Conservation (phyloP, 345 rosid genomes). For the Syzygium jambos region DNA sequence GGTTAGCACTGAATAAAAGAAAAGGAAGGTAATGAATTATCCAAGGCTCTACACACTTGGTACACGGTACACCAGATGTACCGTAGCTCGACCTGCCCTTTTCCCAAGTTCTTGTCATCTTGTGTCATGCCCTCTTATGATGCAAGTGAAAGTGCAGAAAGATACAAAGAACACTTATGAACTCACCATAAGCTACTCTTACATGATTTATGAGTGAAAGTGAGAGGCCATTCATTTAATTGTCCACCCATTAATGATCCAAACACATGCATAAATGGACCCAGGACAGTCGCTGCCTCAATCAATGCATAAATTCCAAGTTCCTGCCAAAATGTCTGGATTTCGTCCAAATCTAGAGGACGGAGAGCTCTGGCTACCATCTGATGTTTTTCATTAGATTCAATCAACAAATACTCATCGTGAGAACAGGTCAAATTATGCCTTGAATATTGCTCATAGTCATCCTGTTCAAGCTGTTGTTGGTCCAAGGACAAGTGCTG, state of each 20-base stretch:
- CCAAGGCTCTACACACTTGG: neutral
- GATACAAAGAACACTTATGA: neutral
- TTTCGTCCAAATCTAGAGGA: constrained; percentile 19
- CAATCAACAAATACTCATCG: neutral
- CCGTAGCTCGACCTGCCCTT: neutral
- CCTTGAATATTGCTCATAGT: neutral
- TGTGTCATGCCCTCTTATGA: neutral
- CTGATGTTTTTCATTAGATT: constrained; percentile 16
- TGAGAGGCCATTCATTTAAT: neutral
- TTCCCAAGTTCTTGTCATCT: neutral
- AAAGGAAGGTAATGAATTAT: neutral
- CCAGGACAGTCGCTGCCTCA: neutral
- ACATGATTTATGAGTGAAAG: neutral
- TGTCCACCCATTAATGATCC: neutral
- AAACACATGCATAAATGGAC: neutral
- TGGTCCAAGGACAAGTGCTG: neutral
- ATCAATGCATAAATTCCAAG: neutral
- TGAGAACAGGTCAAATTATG: neutral
- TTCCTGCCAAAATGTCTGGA: neutral
- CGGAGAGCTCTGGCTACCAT: constrained; percentile 28
- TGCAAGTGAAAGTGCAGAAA: neutral
- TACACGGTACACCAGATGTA: neutral
- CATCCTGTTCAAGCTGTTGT: neutral
- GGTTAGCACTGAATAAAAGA: neutral
- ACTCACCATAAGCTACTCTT: neutral